These are phyloP conservation scores for Xylariaceae sp. DNA, from an alignment of 2,329 filamentous ascomycete species.

Conservation along the genomic window DNA sequence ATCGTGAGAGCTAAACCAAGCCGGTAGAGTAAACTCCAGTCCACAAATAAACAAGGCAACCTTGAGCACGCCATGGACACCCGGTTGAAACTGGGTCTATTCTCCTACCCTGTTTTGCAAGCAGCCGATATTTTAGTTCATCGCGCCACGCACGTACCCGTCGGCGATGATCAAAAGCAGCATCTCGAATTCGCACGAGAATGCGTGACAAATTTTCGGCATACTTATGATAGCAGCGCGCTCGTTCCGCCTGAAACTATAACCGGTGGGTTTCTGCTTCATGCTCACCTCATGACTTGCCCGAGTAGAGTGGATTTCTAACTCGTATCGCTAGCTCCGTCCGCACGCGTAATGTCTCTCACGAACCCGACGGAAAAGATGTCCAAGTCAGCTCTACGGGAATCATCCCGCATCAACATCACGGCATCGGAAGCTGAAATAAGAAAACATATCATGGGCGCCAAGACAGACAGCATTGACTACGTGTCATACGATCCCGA, in stretches of 20 bases:
- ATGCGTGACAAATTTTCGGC: slow-evolving; percentile 83
- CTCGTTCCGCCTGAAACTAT: slow-evolving; percentile 67
- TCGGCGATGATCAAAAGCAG: slow-evolving; percentile 92
- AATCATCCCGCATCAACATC: slow-evolving; percentile 75
- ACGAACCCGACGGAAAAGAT: slow-evolving; percentile 77
- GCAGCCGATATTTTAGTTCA: slow-evolving; percentile 92
- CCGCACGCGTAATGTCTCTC: slow-evolving; percentile 87
- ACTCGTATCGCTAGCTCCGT: slow-evolving; percentile 64
- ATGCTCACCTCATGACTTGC: slow-evolving; percentile 61
- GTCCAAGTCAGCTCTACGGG: slow-evolving; percentile 80
- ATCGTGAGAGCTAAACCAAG: background rate
- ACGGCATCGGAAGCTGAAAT: slow-evolving; percentile 67
- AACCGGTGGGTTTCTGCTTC: slow-evolving; percentile 51
- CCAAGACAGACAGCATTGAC: slow-evolving; percentile 70
- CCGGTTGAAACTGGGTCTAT: slow-evolving; percentile 78
- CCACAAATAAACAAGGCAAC: slow-evolving; percentile 55
- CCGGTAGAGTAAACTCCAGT: slow-evolving; percentile 67
- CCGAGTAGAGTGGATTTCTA: slow-evolving; percentile 82
- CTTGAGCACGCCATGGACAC: slow-evolving; percentile 51
- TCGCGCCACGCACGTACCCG: slow-evolving; percentile 87
- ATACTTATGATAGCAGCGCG: slow-evolving; percentile 52
- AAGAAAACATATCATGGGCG: slow-evolving; percentile 62
- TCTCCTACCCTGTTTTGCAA: slow-evolving; percentile 93
- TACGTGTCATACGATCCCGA: slow-evolving; percentile 68
- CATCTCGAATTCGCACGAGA: slow-evolving; percentile 91